Evolutionary conservation across 768 basidiomycete genomes (phyloP), one percentile per base, ranked within the genome.

Genomic region (Strobilomyces echinocephalus): DNA sequence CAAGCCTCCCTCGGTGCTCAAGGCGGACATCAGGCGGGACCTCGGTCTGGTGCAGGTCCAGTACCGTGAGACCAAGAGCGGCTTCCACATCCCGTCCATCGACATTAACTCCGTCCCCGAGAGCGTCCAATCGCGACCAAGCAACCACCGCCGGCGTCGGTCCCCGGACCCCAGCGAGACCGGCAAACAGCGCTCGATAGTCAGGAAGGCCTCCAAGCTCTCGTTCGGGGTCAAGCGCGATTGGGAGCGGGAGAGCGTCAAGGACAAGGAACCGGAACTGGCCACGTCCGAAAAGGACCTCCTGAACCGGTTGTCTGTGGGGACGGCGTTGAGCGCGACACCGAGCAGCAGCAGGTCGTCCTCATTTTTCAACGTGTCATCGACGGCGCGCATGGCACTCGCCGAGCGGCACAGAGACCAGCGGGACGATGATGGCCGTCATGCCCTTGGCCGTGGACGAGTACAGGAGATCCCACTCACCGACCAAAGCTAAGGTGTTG

Each of bases 301-400:
- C n/a, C 72, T 76, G 3, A 65, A 68, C 28, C 67, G 75, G 24
- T 74, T 77, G 4, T 74, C 75, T 0, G 72, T 69, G 12, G 78
- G 74, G 16, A 78, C 76, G 4, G 76, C 74, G 8, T 67, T 88
- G 53, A 81, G 78, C 49, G 73, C 83, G 20, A 86, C 6, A 5
- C 6, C 84, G 5, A 88, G 85, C 64, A 84, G 85, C 64, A 84
- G 83, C 49, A 85, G 84, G 20, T 90, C 87, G 0, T 90, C 88
- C 3, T 90, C 89, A 3, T 91, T 92, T 74, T 90, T 91, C 76
- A 90, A 91, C 63, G 85, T 89, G 28, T 76, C 84, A 5, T 79
- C 83, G 6, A 78, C 79, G 45, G 74, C 78, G 30, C 75, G 75
- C 46, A 73, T 72, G 1, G 60, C 71, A 2, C 66, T 71, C 18